Percentiles rank a stretch among this genome's conserved stretches.
Evolutionary conservation across 495 filamentous ascomycete species (phyloP).

Genomic region (Aspergillus olivimuriae): DNA sequence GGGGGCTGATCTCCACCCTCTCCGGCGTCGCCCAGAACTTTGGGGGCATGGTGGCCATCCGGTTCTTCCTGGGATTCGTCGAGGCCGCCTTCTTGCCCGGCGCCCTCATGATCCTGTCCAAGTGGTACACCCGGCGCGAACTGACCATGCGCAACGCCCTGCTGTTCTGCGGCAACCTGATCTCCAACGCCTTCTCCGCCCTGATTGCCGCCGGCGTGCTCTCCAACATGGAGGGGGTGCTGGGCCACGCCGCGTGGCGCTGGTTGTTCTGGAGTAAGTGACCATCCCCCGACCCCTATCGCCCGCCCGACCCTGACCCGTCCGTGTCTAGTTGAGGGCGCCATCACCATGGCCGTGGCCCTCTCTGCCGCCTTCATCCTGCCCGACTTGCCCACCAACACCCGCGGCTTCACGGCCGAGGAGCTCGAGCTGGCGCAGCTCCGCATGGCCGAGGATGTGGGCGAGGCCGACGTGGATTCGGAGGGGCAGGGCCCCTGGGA

Average conservation of each 20-base stretch:
- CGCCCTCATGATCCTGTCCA: slow-evolving; percentile 40
- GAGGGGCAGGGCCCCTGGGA: slow-evolving; percentile 56
- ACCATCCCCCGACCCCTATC: neutral
- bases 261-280: slow-evolving; percentile 56
- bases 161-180: slow-evolving; percentile 40
- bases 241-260: slow-evolving; percentile 48
- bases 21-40: slow-evolving; percentile 50
- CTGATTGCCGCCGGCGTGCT: slow-evolving; percentile 45
- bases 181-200: slow-evolving; percentile 60
- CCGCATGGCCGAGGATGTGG: slow-evolving; percentile 71
- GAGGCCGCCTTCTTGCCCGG: slow-evolving; percentile 42
- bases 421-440: slow-evolving; percentile 62
- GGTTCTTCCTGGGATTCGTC: slow-evolving; percentile 62
- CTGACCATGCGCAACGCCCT: slow-evolving; percentile 38
- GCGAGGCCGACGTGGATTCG: slow-evolving; percentile 59
- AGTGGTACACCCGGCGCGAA: slow-evolving; percentile 41
- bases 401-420: slow-evolving; percentile 59
- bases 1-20: slow-evolving; percentile 57
- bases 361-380: slow-evolving; percentile 50
- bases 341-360: slow-evolving; percentile 27
- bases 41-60: slow-evolving; percentile 52
- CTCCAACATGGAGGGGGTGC: slow-evolving; percentile 33
- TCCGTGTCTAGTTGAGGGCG: slow-evolving; percentile 17
- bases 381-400: slow-evolving; percentile 70
- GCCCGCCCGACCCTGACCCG: neutral